These are phyloP conservation scores for Candida namnaoensis DNA, from an alignment of 805 yeast species.

Conservation along the genomic window DNA sequence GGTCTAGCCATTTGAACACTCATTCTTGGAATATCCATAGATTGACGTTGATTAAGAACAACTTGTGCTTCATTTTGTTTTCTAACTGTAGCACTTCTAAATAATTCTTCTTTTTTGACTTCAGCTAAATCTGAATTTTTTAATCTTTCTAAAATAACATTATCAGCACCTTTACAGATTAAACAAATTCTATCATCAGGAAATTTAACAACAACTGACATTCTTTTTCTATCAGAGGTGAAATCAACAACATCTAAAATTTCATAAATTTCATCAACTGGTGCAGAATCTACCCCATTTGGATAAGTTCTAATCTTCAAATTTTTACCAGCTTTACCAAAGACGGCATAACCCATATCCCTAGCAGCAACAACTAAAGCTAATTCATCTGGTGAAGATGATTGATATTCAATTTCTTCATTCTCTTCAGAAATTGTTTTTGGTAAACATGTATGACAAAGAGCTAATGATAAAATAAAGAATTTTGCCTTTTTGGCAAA, in stretches of 20 bases:
- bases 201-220: slow-evolving; percentile 78
- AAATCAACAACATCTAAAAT: slow-evolving; percentile 80
- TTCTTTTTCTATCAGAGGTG: slow-evolving; percentile 80
- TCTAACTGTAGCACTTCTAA: slow-evolving; percentile 48
- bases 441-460: slow-evolving; percentile 89
- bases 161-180: slow-evolving; percentile 95
- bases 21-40: slow-evolving; percentile 28
- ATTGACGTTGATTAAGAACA: slow-evolving; percentile 50
- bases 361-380: slow-evolving; percentile 93
- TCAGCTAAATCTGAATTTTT: slow-evolving; percentile 49
- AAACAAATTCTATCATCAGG: slow-evolving; percentile 72
- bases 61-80: slow-evolving; percentile 72
- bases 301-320: slow-evolving; percentile 76
- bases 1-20: slow-evolving; percentile 23
- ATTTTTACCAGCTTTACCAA: slow-evolving; percentile 51
- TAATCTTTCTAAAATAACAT: slow-evolving; percentile 71
- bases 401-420: slow-evolving; percentile 68
- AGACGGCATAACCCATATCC: slow-evolving; percentile 86
- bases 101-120: slow-evolving; percentile 55
- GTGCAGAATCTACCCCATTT: slow-evolving; percentile 59
- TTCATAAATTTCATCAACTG: slow-evolving; percentile 61
- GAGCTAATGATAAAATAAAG: slow-evolving; percentile 72
- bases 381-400: slow-evolving; percentile 94
- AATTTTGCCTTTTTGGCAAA: slow-evolving; percentile 71
- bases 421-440: slow-evolving; percentile 30